Evolutionary conservation across 352 stramenopile species (phyloP), one percentile per base, ranked within the genome.

Genomic region (Globisporangium irregulare): DNA sequence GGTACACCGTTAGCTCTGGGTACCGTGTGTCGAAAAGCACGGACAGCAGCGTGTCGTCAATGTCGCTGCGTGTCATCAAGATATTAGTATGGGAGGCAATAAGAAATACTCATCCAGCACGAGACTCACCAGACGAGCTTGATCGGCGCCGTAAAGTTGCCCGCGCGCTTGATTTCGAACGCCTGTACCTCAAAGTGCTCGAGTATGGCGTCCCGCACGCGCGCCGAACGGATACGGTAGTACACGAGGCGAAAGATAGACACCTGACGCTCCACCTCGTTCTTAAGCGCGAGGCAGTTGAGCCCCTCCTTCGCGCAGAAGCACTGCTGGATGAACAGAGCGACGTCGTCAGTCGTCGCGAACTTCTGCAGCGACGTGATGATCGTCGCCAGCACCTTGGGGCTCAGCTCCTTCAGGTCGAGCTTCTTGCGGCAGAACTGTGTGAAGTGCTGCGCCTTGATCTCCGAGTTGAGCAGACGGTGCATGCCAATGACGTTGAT

Each of bases 21-120:
- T 94, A 94, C 48, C 86, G 80, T 54, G 76, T 88, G 67, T 94
- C 86, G 50, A 94, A 94, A 12, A 94, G 75, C 24, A 83, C 80
- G 5, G 84, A 87, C 10, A 91, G 73, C 73, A 94, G 77, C 41
- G 86, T 94, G 69, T 94, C 86, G 63, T 94, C 86, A 64, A 94
- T 94, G 62, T 94, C 86, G 68, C 86, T 93, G 43, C 20, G 41
- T 22, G 62, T 18, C 2, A 12, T 27, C 3, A 12, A 62, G 54
- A 56, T 15, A 4, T 15, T 4, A 53, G 20, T 20, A 29, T 66
- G 24, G 66, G 58, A 67, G 38, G 38, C 12, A 3, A 58, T 20
- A 50, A 12, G 7, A 51, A 9, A 48, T 15, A 29, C 29, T 20
- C 41, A 50, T 50, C 15, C 41, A n/a, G 41, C 15, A 50, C 41